Base-by-base conservation (phyloP, 345 rosid genomes). In the Cochlearia excelsa region DNA sequence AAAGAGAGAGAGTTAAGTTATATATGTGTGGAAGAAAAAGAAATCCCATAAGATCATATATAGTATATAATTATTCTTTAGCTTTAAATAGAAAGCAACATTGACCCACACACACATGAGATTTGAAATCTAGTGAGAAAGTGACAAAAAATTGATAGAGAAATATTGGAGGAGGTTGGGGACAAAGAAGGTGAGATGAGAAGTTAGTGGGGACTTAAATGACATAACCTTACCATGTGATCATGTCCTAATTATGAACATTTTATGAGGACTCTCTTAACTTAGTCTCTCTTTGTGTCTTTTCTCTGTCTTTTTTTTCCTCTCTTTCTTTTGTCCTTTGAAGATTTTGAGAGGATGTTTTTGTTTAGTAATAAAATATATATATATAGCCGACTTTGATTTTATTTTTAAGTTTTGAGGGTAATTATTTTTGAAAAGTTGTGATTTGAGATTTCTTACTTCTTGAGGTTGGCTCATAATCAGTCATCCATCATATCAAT, bases 41-140 rank as follows among this genome's bases (percentile, higher is more conserved):
- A 65, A 65, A 59, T 53, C 61, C 39, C 46, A 33, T 10, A 11
- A n/a, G 75, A 41, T 16, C 23, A 16, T 16, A 16, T 16, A 16
- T 16, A 16, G 23, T 16, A 16, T 71, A 71, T 65, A 33, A 65
- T 47, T 71, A 51, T 39, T 64, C 50, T 35, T 16, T 63, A 71
- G 70, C 40, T 71, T 65, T 59, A 65, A 71, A 65, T 71, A 59
- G 75, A 71, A 71, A 71, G 70, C 70, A 71, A 65, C 70, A 58
- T 64, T 65, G 70, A 71, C 57, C 61, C 75, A 71, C 66, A 71
- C 66, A 71, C 75, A 71, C 57, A 71, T 65, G 70, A 65, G 75
- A 65, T 65, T 65, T 64, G 51, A 65, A 58, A 71, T 65, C 70
- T 53, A 65, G 51, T 59, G 48, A 58, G 70, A 70, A 69, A 63